Conservation (phyloP, 805 yeast genomes). For the Kazachstania psychrophila region DNA sequence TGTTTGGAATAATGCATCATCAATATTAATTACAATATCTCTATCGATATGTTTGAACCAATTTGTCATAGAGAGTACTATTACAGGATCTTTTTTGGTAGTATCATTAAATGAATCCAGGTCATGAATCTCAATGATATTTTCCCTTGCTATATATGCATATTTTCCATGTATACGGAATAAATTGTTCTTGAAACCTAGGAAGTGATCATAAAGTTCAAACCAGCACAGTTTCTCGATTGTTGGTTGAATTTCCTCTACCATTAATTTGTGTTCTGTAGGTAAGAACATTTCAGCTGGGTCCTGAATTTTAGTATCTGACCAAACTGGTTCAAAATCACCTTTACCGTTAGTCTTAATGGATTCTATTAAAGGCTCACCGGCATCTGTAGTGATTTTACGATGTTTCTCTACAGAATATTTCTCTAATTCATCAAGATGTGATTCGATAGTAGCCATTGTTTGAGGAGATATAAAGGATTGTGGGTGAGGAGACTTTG, state of each 20-base stretch:
- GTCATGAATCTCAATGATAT: slow-evolving; percentile 7
- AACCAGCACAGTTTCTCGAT: slow-evolving; percentile 1
- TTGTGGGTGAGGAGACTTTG: neutral
- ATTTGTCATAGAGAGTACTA: slow-evolving; percentile 1
- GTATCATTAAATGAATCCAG: slow-evolving; percentile 3
- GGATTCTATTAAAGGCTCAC: slow-evolving; percentile 6
- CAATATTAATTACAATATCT: too few relatives aligned
- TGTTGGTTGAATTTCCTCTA: slow-evolving; percentile 7
- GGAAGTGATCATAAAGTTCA: neutral
- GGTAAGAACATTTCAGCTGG: slow-evolving; percentile 20
- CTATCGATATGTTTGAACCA: too few relatives aligned
- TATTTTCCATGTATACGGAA: slow-evolving; percentile 8
- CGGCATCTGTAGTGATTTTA: slow-evolving; percentile 3
- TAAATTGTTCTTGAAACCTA: slow-evolving; percentile 10
- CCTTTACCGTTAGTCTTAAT: slow-evolving; percentile 6
- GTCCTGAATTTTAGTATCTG: slow-evolving; percentile 9
- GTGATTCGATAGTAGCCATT: slow-evolving; percentile 5
- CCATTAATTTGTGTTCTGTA: slow-evolving; percentile 10
- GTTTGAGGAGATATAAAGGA: slow-evolving; percentile 1
- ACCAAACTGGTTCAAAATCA: slow-evolving; percentile 20
- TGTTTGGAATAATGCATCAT: too few relatives aligned
- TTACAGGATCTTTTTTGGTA: neutral
- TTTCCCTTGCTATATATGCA: slow-evolving; percentile 7
- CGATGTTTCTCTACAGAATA: slow-evolving; percentile 1
- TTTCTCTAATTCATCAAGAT: slow-evolving; percentile 5